phyloP scores from a whole-genome alignment of 805 yeast species.

The Hanseniaspora meyeri region DNA sequence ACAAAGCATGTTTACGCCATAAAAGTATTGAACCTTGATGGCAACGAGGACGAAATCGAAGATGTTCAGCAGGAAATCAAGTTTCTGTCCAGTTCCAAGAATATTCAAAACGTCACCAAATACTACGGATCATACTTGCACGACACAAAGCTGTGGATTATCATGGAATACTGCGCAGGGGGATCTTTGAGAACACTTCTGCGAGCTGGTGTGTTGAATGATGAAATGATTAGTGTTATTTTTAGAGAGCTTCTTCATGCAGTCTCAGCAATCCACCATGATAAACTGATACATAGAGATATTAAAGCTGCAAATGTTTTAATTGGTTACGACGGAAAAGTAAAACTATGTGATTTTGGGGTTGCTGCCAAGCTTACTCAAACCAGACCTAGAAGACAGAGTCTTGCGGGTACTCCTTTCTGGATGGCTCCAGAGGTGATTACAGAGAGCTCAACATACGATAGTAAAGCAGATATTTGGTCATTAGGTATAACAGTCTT shows the following conservation, averaged over 20 bases:
- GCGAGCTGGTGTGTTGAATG: constrained; percentile 80
- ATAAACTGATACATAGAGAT: constrained; percentile 91
- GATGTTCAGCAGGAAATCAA: constrained; percentile 91
- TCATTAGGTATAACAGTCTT: constrained; percentile 87
- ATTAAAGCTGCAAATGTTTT: constrained; percentile 92
- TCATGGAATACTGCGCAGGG: constrained; percentile 96
- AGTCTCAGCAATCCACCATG: constrained; percentile 65
- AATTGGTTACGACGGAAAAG: constrained; percentile 77
- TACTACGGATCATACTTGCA: constrained; percentile 79
- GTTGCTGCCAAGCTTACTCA: constrained; percentile 89
- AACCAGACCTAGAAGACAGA: constrained; percentile 64
- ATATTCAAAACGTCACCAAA: constrained; percentile 82
- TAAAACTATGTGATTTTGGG: constrained; percentile 92
- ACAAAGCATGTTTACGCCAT: constrained; percentile 80
- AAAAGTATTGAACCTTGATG: constrained; percentile 81
- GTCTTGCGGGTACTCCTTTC: constrained; percentile 92
- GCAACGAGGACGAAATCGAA: constrained; percentile 83
- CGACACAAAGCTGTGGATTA: constrained; percentile 90
- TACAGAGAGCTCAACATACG: constrained; percentile 78
- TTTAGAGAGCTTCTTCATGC: constrained; percentile 72
- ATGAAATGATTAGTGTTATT: constrained; percentile 68
- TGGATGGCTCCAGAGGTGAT: constrained; percentile 99
- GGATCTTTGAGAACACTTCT: constrained; percentile 81
- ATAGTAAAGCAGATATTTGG: constrained; percentile 93
- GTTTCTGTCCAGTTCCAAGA: constrained; percentile 67